phyloP scores from a whole-genome alignment of 129 eudicot species.

The Lactuca saligna region DNA sequence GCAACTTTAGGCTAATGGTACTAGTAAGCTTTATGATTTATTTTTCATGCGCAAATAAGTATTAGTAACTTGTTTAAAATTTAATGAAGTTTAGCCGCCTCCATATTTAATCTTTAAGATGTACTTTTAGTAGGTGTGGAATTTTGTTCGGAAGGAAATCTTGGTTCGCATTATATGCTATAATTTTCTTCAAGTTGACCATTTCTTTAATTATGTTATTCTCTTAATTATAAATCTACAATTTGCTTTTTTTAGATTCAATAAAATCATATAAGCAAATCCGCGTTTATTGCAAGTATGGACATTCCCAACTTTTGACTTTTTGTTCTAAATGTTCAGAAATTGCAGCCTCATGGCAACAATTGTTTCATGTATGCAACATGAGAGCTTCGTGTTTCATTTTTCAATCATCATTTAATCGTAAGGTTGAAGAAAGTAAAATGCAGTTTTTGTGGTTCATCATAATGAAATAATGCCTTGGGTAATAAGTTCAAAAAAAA shows the following conservation, averaged over 20 bases:
- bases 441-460: too few species aligned
- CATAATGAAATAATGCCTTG: too few species aligned
- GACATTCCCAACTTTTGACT: neutral
- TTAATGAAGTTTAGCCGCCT: conserved; percentile 15
- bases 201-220: neutral
- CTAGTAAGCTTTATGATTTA: too few species aligned
- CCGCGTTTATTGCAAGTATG: neutral
- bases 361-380: neutral
- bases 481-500: too few species aligned
- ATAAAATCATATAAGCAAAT: neutral
- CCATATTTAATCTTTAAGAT: neutral
- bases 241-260: neutral
- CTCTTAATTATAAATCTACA: neutral
- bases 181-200: neutral
- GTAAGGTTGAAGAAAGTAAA: neutral
- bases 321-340: neutral
- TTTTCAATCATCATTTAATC: too few species aligned
- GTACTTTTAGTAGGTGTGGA: conserved; percentile 24
- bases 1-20: neutral
- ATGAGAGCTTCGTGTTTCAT: neutral
- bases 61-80: neutral
- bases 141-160: conserved; percentile 16
- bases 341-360: neutral
- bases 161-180: conserved; percentile 19
- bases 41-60: neutral